phyloP scores from a whole-genome alignment of 305 asterid species.

The Vinca major region DNA sequence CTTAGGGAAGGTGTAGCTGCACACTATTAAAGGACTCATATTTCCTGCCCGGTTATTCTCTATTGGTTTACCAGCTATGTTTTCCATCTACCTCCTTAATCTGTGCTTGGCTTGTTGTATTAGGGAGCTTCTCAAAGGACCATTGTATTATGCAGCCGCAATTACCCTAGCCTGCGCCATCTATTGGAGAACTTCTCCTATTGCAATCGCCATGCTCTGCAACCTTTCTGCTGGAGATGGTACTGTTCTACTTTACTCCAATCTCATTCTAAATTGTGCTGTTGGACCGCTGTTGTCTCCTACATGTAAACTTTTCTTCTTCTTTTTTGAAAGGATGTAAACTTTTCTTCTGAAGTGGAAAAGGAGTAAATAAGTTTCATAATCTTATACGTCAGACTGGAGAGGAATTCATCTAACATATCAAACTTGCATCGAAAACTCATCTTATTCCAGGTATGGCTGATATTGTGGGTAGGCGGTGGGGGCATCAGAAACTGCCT shows the following conservation, averaged over 20 bases:
- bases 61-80: not conserved
- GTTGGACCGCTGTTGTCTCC: not conserved
- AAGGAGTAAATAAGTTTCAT: not conserved
- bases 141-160: constrained; percentile 74
- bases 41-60: not conserved
- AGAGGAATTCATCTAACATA: not conserved
- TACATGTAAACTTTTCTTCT: no score
- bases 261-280: not conserved
- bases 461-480: constrained; percentile 75
- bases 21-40: not conserved
- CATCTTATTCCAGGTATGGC: constrained; percentile 55
- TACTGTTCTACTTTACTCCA: constrained; percentile 18
- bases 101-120: constrained; percentile 16
- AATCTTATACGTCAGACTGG: not conserved
- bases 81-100: constrained; percentile 9
- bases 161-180: constrained; percentile 60
- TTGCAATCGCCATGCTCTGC: constrained; percentile 77
- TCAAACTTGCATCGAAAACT: not conserved
- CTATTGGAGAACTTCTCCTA: constrained; percentile 91
- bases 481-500: constrained; percentile 68
- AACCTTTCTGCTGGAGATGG: constrained; percentile 97
- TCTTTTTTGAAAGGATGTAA: no score
- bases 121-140: constrained; percentile 94
- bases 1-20: not conserved
- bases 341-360: not conserved